Percentiles rank a stretch among this genome's conserved stretches.
These are phyloP conservation scores for Meripilus lineatus DNA, from an alignment of 1,284 basidiomycete species.

Conservation along the genomic window DNA sequence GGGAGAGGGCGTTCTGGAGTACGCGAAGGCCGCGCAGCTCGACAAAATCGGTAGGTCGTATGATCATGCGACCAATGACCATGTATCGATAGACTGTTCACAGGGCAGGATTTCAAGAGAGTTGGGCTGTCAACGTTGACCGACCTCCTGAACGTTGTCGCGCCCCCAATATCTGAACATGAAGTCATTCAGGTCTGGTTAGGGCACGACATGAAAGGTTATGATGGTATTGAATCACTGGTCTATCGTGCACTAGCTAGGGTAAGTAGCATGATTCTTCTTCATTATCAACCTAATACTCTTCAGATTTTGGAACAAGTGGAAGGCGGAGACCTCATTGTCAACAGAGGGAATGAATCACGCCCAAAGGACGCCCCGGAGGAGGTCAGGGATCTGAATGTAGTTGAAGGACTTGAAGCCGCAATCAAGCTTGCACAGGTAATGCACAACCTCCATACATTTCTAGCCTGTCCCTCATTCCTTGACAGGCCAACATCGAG, in stretches of 20 bases:
- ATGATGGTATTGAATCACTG: slow-evolving; percentile 94
- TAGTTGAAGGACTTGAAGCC: slow-evolving; percentile 79
- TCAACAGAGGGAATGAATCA: slow-evolving; percentile 80
- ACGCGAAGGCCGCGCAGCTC: slow-evolving; percentile 52
- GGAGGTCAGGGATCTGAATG: slow-evolving; percentile 65
- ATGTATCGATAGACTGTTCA: background rate
- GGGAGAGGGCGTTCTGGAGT: slow-evolving; percentile 47
- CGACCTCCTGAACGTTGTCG: slow-evolving; percentile 93
- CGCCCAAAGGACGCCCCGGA: slow-evolving; percentile 53
- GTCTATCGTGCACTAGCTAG: slow-evolving; percentile 82
- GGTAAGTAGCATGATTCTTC: slow-evolving; percentile 39
- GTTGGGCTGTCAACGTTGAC: slow-evolving; percentile 84
- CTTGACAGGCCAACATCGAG: slow-evolving; percentile 67
- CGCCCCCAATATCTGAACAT: slow-evolving; percentile 96
- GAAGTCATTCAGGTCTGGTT: slow-evolving; percentile 97
- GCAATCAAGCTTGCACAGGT: slow-evolving; percentile 82
- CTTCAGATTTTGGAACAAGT: slow-evolving; percentile 87
- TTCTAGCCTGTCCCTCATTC: background rate
- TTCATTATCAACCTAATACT: slow-evolving; percentile 8
- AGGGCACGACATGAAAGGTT: slow-evolving; percentile 94
- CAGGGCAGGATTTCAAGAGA: slow-evolving; percentile 84
- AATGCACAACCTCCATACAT: slow-evolving; percentile 7
- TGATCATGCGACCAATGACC: no score
- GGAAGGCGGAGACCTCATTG: slow-evolving; percentile 85
- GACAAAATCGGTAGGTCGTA: slow-evolving; percentile 78